Conservation (phyloP, 768 basidiomycete genomes). For the Leccinum olivaceopallidum region DNA sequence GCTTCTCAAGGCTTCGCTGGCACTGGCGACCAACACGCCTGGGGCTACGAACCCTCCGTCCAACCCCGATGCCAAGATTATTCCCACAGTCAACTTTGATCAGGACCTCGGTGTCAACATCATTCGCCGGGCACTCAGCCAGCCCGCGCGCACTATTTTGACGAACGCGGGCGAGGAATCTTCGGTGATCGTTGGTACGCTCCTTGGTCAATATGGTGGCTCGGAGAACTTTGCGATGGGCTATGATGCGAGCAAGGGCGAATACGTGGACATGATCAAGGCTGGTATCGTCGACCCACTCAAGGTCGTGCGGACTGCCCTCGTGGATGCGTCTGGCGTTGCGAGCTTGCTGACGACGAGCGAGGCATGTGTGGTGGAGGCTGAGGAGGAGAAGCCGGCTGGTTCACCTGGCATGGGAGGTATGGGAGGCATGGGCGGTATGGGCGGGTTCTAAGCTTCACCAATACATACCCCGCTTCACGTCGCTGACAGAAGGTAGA, state of each 20-base stretch:
- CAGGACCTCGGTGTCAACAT: constrained; percentile 95
- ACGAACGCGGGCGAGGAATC: constrained; percentile 95
- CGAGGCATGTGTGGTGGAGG: constrained; percentile 91
- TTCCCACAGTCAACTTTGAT: constrained; percentile 93
- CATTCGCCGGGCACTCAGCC: constrained; percentile 81
- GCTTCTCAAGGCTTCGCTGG: constrained; percentile 79
- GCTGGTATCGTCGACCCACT: constrained; percentile 94
- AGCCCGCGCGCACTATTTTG: constrained; percentile 86
- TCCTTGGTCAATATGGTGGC: constrained; percentile 66
- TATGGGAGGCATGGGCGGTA: constrained; percentile 57
- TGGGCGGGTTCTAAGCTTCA: constrained; percentile 41
- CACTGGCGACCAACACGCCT: constrained; percentile 60
- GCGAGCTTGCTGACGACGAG: constrained; percentile 91
- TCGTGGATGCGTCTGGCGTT: constrained; percentile 86
- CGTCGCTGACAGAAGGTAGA: background rate
- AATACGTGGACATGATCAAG: constrained; percentile 94
- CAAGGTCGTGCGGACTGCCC: constrained; percentile 91
- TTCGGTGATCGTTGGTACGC: constrained; percentile 87
- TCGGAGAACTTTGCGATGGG: constrained; percentile 84
- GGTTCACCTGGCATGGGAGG: constrained; percentile 57
- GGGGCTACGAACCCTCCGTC: constrained; percentile 47
- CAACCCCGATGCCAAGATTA: constrained; percentile 59
- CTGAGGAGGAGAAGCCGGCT: constrained; percentile 73
- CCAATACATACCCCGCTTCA: background rate
- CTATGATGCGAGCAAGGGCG: constrained; percentile 89